Percentiles rank a stretch among this genome's conserved stretches.
phyloP scores from a whole-genome alignment of 2,329 filamentous ascomycete species.

The Colletotrichum plurivorum region DNA sequence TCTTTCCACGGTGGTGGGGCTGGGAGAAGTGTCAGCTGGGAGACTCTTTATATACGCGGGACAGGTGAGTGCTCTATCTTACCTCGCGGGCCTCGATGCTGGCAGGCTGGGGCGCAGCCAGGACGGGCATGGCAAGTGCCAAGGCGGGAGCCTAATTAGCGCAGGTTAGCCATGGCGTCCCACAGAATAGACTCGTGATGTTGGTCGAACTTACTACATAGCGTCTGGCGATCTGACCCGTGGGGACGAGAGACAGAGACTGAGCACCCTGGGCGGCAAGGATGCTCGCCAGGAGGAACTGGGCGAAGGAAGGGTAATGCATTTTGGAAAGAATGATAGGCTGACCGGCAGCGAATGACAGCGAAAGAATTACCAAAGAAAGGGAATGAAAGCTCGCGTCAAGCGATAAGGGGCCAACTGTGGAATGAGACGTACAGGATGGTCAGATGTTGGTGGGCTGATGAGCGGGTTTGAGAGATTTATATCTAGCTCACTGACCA shows the following conservation, averaged over 20 bases:
- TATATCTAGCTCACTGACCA: conserved; percentile 38
- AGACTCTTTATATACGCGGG: not conserved
- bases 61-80: conserved; percentile 8
- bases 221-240: conserved; percentile 34
- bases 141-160: conserved; percentile 29
- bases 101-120: conserved; percentile 28
- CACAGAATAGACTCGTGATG: conserved; percentile 14
- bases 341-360: conserved; percentile 42
- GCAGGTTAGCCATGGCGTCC: conserved; percentile 13
- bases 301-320: conserved; percentile 37
- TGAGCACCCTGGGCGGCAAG: conserved; percentile 37
- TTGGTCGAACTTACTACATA: conserved; percentile 32
- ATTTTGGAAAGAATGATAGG: conserved; percentile 39
- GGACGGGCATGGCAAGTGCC: conserved; percentile 38
- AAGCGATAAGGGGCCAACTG: conserved; percentile 34
- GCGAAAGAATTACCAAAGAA: conserved; percentile 31
- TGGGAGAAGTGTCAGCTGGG: not conserved
- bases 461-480: conserved; percentile 42
- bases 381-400: conserved; percentile 38
- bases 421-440: conserved; percentile 37
- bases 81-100: conserved; percentile 37
- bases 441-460: conserved; percentile 17
- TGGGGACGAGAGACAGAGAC: conserved; percentile 27
- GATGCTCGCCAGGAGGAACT: conserved; percentile 40
- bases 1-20: conserved; percentile 38